A percentile compares a stretch with the other conserved stretches of the same genome.
These are phyloP conservation scores for Salix koriyanagi DNA, from an alignment of 345 rosid genomes.

Conservation along the genomic window DNA sequence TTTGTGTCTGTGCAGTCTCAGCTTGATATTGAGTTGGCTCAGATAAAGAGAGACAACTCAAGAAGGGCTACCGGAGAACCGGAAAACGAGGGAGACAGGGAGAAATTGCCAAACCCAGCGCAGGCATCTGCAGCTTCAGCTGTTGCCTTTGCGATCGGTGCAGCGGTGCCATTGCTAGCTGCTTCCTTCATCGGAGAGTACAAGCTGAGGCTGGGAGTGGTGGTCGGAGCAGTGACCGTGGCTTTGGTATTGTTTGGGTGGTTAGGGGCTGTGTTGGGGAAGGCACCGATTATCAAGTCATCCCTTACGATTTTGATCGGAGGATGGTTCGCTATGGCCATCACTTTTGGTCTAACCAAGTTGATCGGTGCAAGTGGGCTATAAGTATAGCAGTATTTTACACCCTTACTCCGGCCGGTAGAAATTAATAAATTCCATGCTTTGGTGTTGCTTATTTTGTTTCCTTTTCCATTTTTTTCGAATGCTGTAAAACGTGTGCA, in stretches of 20 bases:
- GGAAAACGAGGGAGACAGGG: constrained; percentile 27
- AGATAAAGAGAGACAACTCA: constrained; percentile 46
- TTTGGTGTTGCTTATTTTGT: too few relatives aligned
- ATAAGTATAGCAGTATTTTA: not conserved
- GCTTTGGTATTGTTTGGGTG: constrained; percentile 64
- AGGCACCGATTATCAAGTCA: constrained; percentile 51
- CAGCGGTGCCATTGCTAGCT: constrained; percentile 75
- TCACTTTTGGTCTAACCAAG: constrained; percentile 82
- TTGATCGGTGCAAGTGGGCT: constrained; percentile 55
- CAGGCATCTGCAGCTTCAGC: constrained; percentile 92
- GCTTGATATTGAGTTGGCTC: constrained; percentile 73
- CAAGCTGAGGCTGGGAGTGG: constrained; percentile 51
- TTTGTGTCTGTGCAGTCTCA: constrained; percentile 92
- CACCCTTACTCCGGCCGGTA: too few relatives aligned
- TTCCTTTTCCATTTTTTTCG: too few relatives aligned
- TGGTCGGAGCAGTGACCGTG: constrained; percentile 54
- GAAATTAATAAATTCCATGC: too few relatives aligned
- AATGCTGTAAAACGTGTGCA: too few relatives aligned
- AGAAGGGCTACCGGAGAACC: not conserved
- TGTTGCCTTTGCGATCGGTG: constrained; percentile 68
- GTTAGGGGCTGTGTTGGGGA: constrained; percentile 80
- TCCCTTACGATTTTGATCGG: constrained; percentile 69
- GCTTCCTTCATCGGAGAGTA: constrained; percentile 70
- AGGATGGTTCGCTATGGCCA: constrained; percentile 92
- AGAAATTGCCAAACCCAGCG: constrained; percentile 61